phyloP scores from a whole-genome alignment of 441 rosid genomes.

The Geranium incanum region DNA sequence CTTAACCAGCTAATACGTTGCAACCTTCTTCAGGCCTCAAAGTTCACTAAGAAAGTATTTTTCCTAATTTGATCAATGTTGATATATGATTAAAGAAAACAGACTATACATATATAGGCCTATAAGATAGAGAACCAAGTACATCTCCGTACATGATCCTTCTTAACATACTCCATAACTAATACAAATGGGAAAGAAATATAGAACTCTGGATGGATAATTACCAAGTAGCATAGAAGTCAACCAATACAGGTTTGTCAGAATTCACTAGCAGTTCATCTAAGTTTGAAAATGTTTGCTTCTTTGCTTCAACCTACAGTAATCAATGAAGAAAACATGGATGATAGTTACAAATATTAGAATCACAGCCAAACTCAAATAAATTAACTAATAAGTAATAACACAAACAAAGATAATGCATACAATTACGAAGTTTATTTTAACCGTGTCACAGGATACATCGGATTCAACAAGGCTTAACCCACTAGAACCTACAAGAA shows the following conservation, averaged over 20 bases:
- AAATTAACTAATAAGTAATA: no score
- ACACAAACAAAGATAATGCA: neutral
- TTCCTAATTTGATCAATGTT: no score
- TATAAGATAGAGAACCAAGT: neutral
- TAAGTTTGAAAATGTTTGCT: constrained; percentile 61
- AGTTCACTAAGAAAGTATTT: no score
- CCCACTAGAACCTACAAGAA: no score
- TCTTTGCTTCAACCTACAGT: constrained; percentile 66
- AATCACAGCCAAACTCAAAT: constrained; percentile 1
- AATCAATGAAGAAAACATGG: constrained; percentile 6
- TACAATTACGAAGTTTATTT: no score
- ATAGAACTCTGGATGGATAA: neutral
- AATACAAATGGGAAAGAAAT: neutral
- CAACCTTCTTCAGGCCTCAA: neutral
- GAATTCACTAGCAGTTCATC: constrained; percentile 64
- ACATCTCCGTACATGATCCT: neutral
- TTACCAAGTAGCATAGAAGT: constrained; percentile 87
- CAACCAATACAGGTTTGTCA: constrained; percentile 78
- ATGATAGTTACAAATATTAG: constrained; percentile 9
- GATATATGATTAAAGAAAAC: no score
- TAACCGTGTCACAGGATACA: no score
- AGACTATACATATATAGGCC: neutral
- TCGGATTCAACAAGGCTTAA: no score
- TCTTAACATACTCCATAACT: neutral
- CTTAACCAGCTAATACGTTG: neutral